Base-by-base conservation (phyloP, 2,329 filamentous ascomycete species). In the Malbranchea zuffiana region DNA sequence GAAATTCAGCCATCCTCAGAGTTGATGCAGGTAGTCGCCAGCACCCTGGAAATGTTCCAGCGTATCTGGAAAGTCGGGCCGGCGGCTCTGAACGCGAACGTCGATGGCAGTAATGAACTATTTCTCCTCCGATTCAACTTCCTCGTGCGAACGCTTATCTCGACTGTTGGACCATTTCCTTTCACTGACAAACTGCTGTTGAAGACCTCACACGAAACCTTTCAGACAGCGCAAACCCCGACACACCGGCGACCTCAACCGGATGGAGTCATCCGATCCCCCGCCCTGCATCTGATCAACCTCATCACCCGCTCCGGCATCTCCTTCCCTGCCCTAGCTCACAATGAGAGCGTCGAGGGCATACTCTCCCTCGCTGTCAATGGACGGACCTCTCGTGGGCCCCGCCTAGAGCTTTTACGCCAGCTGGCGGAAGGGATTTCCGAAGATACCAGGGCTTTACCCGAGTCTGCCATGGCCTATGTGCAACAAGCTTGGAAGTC, bases 1-100 rank as follows among this genome's bases (percentile, higher is more conserved):
- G 90, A 98, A 58, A 80, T 98, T 48, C 93, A 88, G 50, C 78
- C 87, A 5, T 86, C 85, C 0, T 72, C 73, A 8, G 88, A 96
- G 43, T 83, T 86, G 1, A 82, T 83, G 51, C 73, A 77, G 43
- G 88, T 87, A 41, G 71, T 94, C 43, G 79, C 82, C 15, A 69
- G 75, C 27, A 68, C 86, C 15, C 69, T 88, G 33, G 75, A 75
- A 27, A 60, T 86, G 15, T 62, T 94, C 5, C 72, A 75, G 32
- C 74, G 71, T 17, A 57, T 87, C 2, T 93, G 86, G 84, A 65
- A 66, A 82, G 64, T 65, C 12, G 74, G 74, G 2, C 67, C 65
- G 3, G 46, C 51, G 8, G 57, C 55, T 3, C 48, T 63, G 18
- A 58, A 60, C 44, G 52, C 52, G 19, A 32, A 43, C 41, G 33